Base-by-base conservation (phyloP, 1,284 basidiomycete species). In the Cutaneotrichosporon dermatis region DNA sequence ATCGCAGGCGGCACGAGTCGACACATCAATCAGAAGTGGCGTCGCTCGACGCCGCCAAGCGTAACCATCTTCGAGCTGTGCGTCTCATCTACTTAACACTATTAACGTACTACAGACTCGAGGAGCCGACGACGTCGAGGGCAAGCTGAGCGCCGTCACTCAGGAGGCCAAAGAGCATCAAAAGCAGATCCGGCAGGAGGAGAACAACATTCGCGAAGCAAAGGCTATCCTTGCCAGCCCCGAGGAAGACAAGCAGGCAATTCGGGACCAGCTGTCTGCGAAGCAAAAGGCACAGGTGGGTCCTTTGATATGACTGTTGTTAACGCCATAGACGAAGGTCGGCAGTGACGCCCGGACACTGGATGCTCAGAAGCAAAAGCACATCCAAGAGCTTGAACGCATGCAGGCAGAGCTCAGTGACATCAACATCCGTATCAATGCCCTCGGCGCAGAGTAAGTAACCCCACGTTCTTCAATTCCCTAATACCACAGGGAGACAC, bases 401-500 rank as follows among this genome's bases (percentile, higher is more conserved):
- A 42, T 53, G 10, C 51, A 35, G 33, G 13, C 9, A 2, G 51
- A 58, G 10, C 33, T 51, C n/a, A 34, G 44, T 6, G 39, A 40
- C 6, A 53, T 58, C 51, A 48, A 44, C 33, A 12, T 12, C 4
- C 48, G 51, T 4, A 58, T 61, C 13, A 53, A 58, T 34, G 35
- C 40, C n/a, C 35, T 51, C 16, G 42, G 53, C 8, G 39, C 44
- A n/a, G 40, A 45, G 57, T 58, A 36, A 52, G 45, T 25, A 10
- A 12, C 25, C 25, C 11, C 25, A 16, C 7, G 33, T 13, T 48
- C 12, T 1, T 40, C 6, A 36, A 6, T 7, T 8, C 35, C 15
- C 57, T 63, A 37, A 62, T 42, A 4, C 0, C 1, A 1, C 62
- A 89, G 88, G 16, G 72, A 90, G 54, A 69, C 77, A 52, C 77